Percentiles rank a stretch among this genome's conserved stretches.
Conservation (phyloP, 176 grass and related monocot species). For the Triticum timopheevii region DNA sequence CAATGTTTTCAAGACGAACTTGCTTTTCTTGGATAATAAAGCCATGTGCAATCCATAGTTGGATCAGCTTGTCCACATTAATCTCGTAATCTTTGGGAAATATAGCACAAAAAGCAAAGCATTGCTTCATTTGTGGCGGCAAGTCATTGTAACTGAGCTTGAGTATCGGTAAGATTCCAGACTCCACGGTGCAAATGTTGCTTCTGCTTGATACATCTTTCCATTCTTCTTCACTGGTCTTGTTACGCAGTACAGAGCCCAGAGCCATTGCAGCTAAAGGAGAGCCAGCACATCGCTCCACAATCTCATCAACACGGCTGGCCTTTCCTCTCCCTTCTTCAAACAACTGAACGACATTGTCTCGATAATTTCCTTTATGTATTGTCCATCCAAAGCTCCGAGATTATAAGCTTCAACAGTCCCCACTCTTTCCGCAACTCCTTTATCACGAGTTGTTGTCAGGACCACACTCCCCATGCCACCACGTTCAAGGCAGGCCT, state of each 20-base stretch:
- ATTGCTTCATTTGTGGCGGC: not conserved
- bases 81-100: not conserved
- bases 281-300: not conserved
- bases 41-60: not conserved
- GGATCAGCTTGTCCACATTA: not conserved
- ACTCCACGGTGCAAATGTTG: not conserved
- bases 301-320: not conserved
- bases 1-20: not conserved
- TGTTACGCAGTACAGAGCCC: not conserved
- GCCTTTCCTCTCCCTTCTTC: not conserved
- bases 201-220: not conserved
- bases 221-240: conserved; percentile 12
- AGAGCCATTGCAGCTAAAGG: conserved; percentile 22
- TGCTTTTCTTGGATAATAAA: not conserved
- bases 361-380: not conserved
- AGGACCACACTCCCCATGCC: too few species aligned
- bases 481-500: too few species aligned
- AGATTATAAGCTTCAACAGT: too few species aligned
- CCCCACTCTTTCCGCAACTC: too few species aligned
- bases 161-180: not conserved
- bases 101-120: not conserved
- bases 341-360: not conserved
- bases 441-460: too few species aligned
- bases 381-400: not conserved
- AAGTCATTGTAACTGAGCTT: conserved; percentile 26